These are phyloP conservation scores for Entomortierella chlamydospora DNA, from an alignment of 192 early-diverging fungal species.

Conservation along the genomic window DNA sequence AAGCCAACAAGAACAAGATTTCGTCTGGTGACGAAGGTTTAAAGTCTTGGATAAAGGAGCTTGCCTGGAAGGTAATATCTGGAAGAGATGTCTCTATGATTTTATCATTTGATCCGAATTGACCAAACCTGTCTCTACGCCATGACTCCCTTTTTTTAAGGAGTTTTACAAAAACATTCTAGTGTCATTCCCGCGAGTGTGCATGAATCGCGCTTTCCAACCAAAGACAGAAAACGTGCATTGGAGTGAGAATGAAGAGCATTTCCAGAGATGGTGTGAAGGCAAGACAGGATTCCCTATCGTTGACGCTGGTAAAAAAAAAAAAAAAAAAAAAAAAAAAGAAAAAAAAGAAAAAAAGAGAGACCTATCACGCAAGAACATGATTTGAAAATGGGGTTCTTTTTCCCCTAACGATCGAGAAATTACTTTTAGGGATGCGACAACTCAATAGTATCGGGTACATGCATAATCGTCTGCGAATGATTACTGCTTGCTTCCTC, in stretches of 20 bases:
- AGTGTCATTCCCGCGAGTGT: constrained; percentile 70
- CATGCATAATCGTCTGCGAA: constrained; percentile 78
- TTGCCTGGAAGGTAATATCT: constrained; percentile 70
- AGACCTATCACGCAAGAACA: too few species aligned
- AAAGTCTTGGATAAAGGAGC: constrained; percentile 72
- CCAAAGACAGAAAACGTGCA: constrained; percentile 59
- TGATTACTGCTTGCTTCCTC: constrained; percentile 69
- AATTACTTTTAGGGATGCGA: constrained; percentile 66
- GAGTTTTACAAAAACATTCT: constrained; percentile 78
- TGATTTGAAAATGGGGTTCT: too few species aligned
- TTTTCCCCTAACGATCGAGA: too few species aligned
- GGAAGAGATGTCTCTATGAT: too few species aligned
- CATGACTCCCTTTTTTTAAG: constrained; percentile 14
- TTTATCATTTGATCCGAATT: too few species aligned
- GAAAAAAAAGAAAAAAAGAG: background rate
- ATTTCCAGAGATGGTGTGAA: constrained; percentile 66
- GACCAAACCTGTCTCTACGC: background rate
- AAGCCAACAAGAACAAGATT: constrained; percentile 60
- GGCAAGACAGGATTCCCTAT: constrained; percentile 75
- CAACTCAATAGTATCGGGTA: constrained; percentile 66
- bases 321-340: background rate
- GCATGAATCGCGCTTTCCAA: constrained; percentile 70
- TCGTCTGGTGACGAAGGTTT: constrained; percentile 62
- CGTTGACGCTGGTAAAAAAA: constrained; percentile 66
- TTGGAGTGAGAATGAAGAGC: constrained; percentile 62